Conservation (phyloP, 345 rosid species). For the Corchorus capsularis region DNA sequence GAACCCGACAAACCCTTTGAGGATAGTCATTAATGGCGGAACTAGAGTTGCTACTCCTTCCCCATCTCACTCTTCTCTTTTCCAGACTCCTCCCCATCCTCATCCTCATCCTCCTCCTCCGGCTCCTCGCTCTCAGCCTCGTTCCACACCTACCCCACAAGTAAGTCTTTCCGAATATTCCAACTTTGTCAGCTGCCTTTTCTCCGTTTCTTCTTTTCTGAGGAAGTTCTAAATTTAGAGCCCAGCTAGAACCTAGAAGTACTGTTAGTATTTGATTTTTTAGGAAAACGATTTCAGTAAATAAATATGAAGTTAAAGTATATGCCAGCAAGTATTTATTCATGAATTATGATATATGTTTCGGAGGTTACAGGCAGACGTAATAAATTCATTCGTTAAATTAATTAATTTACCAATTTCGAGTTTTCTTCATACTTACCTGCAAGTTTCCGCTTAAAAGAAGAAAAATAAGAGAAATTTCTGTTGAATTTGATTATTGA, state of each 20-base stretch:
- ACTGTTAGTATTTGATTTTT: constrained; percentile 2
- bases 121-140: constrained; percentile 47
- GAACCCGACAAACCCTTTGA: constrained; percentile 82
- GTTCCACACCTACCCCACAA: constrained; percentile 80
- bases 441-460: neutral
- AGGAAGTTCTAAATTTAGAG: neutral
- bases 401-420: neutral
- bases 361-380: constrained; percentile 19
- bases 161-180: constrained; percentile 37
- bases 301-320: neutral
- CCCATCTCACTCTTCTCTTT: constrained; percentile 39
- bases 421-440: neutral
- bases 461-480: neutral
- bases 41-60: constrained; percentile 58
- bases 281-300: neutral
- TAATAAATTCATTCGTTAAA: constrained; percentile 18
- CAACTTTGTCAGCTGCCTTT: neutral
- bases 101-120: constrained; percentile 24
- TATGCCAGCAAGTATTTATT: neutral
- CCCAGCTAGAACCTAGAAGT: neutral
- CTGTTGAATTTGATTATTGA: neutral
- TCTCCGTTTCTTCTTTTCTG: neutral
- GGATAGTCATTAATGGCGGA: constrained; percentile 54
- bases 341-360: constrained; percentile 14
- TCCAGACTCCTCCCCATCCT: constrained; percentile 25